Evolutionary conservation across 176 grass and related monocot species (phyloP).

Genomic region (Carex myosuroides): DNA sequence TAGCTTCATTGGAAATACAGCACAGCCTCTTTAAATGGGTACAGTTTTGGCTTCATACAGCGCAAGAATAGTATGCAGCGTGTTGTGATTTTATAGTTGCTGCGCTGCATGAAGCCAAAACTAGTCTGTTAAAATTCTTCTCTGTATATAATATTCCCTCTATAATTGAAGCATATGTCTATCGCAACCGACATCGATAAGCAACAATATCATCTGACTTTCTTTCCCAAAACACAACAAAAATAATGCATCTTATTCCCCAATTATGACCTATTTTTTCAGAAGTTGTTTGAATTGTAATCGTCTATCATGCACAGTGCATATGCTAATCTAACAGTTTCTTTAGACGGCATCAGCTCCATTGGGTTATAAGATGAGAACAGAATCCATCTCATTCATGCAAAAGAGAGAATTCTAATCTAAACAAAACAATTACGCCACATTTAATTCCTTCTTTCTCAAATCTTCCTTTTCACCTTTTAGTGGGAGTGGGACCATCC

Average conservation of each 20-base stretch:
- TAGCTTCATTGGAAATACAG: not conserved
- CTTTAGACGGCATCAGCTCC: not conserved
- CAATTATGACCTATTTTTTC: not conserved
- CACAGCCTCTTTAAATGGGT: too few species aligned
- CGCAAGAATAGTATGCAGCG: too few species aligned
- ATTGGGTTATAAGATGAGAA: not conserved
- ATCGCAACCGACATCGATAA: not conserved
- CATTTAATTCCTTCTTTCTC: not conserved
- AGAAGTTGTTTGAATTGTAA: not conserved
- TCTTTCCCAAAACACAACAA: not conserved
- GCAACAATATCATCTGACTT: not conserved
- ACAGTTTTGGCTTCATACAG: too few species aligned
- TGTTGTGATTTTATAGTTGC: too few species aligned
- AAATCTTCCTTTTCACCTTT: not conserved
- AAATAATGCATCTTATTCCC: slow-evolving; percentile 12
- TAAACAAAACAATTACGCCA: not conserved
- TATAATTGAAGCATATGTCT: slow-evolving; percentile 1
- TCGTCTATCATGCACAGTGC: not conserved
- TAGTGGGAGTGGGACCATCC: not conserved
- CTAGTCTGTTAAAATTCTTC: not conserved
- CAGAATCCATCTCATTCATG: not conserved
- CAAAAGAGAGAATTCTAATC: slow-evolving; percentile 13
- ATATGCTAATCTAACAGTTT: not conserved
- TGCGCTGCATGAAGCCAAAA: too few species aligned
- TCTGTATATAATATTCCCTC: slow-evolving; percentile 1